Evolutionary conservation across 306 rosid genomes (phyloP), one percentile per base, ranked within the genome.

Genomic region (Cicer judaicum): DNA sequence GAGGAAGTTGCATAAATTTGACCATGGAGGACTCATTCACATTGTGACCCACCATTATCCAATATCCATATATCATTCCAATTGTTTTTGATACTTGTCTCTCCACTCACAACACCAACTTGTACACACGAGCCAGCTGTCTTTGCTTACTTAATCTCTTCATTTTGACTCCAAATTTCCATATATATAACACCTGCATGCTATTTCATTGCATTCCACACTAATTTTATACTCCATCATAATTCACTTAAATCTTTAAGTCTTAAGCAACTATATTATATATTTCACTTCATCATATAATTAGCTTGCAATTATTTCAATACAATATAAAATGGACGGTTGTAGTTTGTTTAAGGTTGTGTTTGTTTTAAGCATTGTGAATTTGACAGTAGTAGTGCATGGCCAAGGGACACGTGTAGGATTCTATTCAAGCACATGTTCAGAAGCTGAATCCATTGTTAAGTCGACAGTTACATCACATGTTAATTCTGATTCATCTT

Each of bases 401-500:
- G 76, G 84, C 0, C 81, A 82, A 73, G 85, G 77, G 5, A 72
- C 79, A 0, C 70, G 85, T 3, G 67, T 73, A 12, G 89, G 87
- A 7, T 85, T 85, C 72, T 82, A 85, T 48, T 16, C 79, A 0
- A 50, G 8, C 0, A 15, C 87, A 4, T 86, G 89, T 24, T 77
- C 89, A 7, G 38, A 18, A 13, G 87, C 79, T 2, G 89, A 86
- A 76, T 80, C 81, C 46, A 83, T 86, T 65, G 89, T 86, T 18
- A 71, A 10, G 14, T 77, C 87, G 7, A 65, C 89, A 0, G 87
- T 83, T 59, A 16, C 64, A 47, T 18, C 87, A 5, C 87, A 83
- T 44, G 15, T 80, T 47, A 61, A 29, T 0, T 80, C 83, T 7
- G 74, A 86, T 43, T 50, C 48, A 21, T 18, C 85, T 7, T 1